Evolutionary conservation across 495 filamentous ascomycete genomes (phyloP).

Genomic region (Coniosporium apollinis): DNA sequence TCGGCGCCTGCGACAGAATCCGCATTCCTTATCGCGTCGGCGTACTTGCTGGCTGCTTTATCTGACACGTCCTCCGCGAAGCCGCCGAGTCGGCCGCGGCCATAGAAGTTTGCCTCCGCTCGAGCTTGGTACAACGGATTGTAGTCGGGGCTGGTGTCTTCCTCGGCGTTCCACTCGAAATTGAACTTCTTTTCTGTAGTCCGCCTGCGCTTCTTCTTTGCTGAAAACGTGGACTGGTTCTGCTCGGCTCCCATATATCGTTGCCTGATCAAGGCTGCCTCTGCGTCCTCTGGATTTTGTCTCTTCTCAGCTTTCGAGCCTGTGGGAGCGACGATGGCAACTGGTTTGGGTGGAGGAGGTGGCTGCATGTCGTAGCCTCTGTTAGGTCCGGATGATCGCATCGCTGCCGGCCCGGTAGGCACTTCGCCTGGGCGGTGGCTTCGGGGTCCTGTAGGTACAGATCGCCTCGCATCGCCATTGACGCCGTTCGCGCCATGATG

Average conservation of each 20-base stretch:
- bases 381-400: constrained; percentile 29
- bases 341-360: constrained; percentile 31
- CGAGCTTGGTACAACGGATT: constrained; percentile 74
- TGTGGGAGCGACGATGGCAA: constrained; percentile 16
- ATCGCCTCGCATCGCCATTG: constrained; percentile 16
- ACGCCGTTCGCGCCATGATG: constrained; percentile 8
- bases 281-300: constrained; percentile 49
- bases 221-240: constrained; percentile 77
- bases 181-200: constrained; percentile 97
- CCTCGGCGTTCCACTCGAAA: constrained; percentile 94
- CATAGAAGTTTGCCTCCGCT: constrained; percentile 60
- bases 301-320: constrained; percentile 36
- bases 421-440: constrained; percentile 46
- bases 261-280: constrained; percentile 61
- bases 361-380: constrained; percentile 38
- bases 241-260: constrained; percentile 88
- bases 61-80: constrained; percentile 67
- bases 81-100: constrained; percentile 64
- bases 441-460: constrained; percentile 63
- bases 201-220: constrained; percentile 88
- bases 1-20: constrained; percentile 64
- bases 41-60: constrained; percentile 52
- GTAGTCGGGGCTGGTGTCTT: constrained; percentile 83
- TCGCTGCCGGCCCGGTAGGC: constrained; percentile 36
- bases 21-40: constrained; percentile 56